Base-by-base conservation (phyloP, 768 basidiomycete genomes). In the Lentinula detonsa region DNA sequence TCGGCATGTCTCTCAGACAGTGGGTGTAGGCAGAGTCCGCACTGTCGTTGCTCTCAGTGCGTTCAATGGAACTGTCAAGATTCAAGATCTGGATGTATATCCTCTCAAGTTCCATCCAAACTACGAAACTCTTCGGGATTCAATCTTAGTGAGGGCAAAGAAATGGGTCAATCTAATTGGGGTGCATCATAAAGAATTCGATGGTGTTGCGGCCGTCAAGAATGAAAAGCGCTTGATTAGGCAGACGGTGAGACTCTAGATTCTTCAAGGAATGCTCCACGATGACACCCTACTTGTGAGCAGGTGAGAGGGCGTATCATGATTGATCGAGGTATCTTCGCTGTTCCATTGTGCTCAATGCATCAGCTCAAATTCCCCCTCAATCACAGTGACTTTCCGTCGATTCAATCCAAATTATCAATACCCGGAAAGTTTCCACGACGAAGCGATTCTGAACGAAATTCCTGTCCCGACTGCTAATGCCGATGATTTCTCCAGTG, bases 271-370 rank as follows among this genome's bases (percentile, higher is more conserved):
- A 53, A n/a, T n/a, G 10, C 37, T 61, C 5, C 2, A 13, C 13
- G 45, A 35, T 57, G 16, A 40, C 37, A 39, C 13, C 9, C 9
- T 39, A 31, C 9, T 10, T 51, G n/a, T 45, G 13, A 8, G 10
- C 61, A 85, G 84, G 76, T 85, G 43, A 78, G 75, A 45, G 78
- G 84, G 46, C 74, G 85, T 16, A 79, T 86, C 59, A 86, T 87
- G 83, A 72, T 87, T 46, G 86, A 87, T 65, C 70, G 83, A 67
- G 75, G 81, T 82, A 64, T 28, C 70, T 68, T 21, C 28, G 31
- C 7, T 50, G 33, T 49, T 49, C 37, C 56, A 31, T 40, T 23
- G 46, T 43, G n/a, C n/a, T n/a, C 10, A 43, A 39, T 28, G 37
- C 37, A 15, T n/a, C 16, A 13, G 42, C 42, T 43, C 42, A n/a